Percentiles rank a stretch among this genome's conserved stretches.
Evolutionary conservation across 2,329 filamentous ascomycete genomes (phyloP).

Genomic region (Ophiostoma perfectum): DNA sequence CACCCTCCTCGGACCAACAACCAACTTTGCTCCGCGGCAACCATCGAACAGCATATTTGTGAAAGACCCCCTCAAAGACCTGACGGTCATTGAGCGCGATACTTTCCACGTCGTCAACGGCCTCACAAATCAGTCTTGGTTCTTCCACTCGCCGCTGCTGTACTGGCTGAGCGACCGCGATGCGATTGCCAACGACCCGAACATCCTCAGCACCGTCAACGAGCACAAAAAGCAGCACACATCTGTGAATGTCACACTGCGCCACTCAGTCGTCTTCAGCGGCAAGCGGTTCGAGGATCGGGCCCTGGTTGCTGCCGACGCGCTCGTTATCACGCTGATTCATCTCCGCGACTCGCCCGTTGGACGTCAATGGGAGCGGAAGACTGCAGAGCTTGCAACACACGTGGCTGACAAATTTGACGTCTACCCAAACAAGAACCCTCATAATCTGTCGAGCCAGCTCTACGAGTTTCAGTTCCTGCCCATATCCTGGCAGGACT

Average conservation of each 20-base stretch:
- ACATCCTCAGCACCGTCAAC: constrained; percentile 67
- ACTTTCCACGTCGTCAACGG: constrained; percentile 55
- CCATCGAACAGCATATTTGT: constrained; percentile 29
- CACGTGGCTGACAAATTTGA: constrained; percentile 53
- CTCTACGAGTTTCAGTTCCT: constrained; percentile 75
- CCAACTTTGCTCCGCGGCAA: constrained; percentile 48
- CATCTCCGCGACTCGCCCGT: constrained; percentile 61
- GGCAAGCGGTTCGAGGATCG: constrained; percentile 70
- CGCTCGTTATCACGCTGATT: constrained; percentile 70
- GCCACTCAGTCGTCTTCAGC: constrained; percentile 74
- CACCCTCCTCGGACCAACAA: constrained; percentile 57
- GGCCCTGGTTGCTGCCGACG: constrained; percentile 65
- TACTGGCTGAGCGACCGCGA: constrained; percentile 69
- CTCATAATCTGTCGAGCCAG: constrained; percentile 49
- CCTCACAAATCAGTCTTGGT: constrained; percentile 61
- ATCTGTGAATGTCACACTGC: constrained; percentile 65
- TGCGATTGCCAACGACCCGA: constrained; percentile 52
- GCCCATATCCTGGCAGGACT: constrained; percentile 64
- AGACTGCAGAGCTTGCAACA: constrained; percentile 48
- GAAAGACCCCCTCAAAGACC: constrained; percentile 33
- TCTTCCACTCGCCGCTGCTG: constrained; percentile 75
- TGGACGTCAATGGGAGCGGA: constrained; percentile 60
- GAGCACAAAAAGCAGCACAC: constrained; percentile 56
- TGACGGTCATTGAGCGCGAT: constrained; percentile 47
- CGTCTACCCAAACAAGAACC: constrained; percentile 55